These are phyloP conservation scores for Kwoniella europaea DNA, from an alignment of 768 basidiomycete genomes.

Conservation along the genomic window DNA sequence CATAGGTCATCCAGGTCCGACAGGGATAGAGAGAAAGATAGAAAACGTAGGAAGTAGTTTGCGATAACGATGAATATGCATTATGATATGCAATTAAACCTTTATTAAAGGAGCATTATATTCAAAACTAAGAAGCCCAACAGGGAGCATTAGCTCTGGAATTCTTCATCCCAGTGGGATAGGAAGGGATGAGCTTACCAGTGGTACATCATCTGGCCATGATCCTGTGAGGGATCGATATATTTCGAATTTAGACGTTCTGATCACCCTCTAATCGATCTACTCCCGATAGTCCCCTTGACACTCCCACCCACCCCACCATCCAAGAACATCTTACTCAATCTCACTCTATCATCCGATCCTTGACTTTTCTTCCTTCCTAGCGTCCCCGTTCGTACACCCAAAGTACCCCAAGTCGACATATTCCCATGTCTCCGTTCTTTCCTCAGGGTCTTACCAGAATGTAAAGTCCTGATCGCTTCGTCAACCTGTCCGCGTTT, in stretches of 20 bases:
- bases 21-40: too few species aligned
- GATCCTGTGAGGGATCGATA: too few species aligned
- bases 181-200: too few species aligned
- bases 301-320: slow-evolving; percentile 66
- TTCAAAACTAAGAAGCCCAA: too few species aligned
- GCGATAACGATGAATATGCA: too few species aligned
- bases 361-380: neutral
- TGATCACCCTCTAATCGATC: neutral
- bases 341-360: slow-evolving; percentile 22
- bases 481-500: slow-evolving; percentile 81
- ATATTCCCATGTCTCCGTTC: slow-evolving; percentile 16
- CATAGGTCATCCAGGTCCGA: neutral
- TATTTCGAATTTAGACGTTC: neutral
- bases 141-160: too few species aligned
- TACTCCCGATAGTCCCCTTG: slow-evolving; percentile 20
- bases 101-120: too few species aligned
- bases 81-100: too few species aligned
- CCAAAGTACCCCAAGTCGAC: slow-evolving; percentile 1
- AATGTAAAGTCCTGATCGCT: slow-evolving; percentile 73
- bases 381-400: neutral
- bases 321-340: slow-evolving; percentile 82
- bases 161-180: too few species aligned
- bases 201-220: too few species aligned
- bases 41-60: too few species aligned
- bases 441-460: slow-evolving; percentile 11